Conservation (phyloP, 2,329 filamentous ascomycete species). For the Periglandula ipomoeae region DNA sequence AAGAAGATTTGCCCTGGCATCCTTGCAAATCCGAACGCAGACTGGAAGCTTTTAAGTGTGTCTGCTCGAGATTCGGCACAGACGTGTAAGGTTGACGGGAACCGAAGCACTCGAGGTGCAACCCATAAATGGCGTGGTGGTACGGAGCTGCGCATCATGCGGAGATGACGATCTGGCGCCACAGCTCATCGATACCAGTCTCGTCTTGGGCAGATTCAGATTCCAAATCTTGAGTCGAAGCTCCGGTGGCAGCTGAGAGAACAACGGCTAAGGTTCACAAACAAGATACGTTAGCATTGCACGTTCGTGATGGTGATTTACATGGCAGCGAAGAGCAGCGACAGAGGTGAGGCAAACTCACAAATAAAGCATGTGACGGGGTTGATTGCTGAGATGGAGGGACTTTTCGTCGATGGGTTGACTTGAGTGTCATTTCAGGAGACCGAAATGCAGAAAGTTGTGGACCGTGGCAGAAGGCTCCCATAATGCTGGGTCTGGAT, state of each 20-base stretch:
- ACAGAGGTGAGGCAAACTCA: conserved; percentile 2
- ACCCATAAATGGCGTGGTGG: conserved; percentile 17
- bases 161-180: conserved; percentile 22
- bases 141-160: conserved; percentile 3
- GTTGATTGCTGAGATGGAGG: neutral
- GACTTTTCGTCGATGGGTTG: neutral
- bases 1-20: conserved; percentile 33
- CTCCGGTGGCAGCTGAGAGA: conserved; percentile 34
- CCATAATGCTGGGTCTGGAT: conserved; percentile 2
- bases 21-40: conserved; percentile 32
- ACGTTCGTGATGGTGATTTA: neutral
- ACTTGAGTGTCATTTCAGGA: conserved; percentile 2
- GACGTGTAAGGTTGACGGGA: conserved; percentile 35
- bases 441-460: conserved; percentile 3
- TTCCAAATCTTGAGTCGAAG: conserved; percentile 39
- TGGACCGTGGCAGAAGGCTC: conserved; percentile 5
- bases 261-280: conserved; percentile 26
- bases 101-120: conserved; percentile 33
- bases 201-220: conserved; percentile 31
- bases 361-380: conserved; percentile 4
- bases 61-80: conserved; percentile 38
- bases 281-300: neutral
- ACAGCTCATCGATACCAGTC: conserved; percentile 35
- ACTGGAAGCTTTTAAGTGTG: conserved; percentile 30
- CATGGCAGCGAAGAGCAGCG: neutral